A percentile compares a stretch with the other conserved stretches of the same genome.
phyloP scores from a whole-genome alignment of 129 eudicot species.

The sunflower (Helianthus annuus) region DNA sequence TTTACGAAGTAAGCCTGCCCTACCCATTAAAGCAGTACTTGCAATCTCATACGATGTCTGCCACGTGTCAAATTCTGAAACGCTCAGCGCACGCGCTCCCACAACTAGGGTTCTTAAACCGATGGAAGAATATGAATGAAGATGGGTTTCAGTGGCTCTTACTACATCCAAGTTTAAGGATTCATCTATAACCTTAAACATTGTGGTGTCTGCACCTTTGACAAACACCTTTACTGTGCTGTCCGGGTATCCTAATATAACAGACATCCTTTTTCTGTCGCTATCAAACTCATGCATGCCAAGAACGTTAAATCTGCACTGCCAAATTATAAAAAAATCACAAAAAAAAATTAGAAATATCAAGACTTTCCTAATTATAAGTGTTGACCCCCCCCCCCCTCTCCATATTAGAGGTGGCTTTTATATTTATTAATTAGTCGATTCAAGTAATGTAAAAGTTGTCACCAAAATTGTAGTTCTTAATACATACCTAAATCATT shows the following conservation, averaged over 20 bases:
- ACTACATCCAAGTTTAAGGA: slow-evolving; percentile 43
- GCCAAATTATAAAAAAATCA: slow-evolving; percentile 13
- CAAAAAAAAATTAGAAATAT: slow-evolving; percentile 14
- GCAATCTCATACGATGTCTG: slow-evolving; percentile 90
- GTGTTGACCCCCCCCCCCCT: background rate
- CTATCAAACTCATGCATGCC: slow-evolving; percentile 99
- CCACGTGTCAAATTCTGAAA: slow-evolving; percentile 80
- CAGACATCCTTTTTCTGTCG: slow-evolving; percentile 98
- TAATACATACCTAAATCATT: background rate
- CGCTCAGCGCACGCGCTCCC: slow-evolving; percentile 68
- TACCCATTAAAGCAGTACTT: slow-evolving; percentile 77
- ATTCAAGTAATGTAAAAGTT: background rate
- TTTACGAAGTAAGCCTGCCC: slow-evolving; percentile 81
- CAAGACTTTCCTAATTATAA: background rate
- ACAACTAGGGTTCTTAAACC: slow-evolving; percentile 94
- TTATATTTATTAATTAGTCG: background rate
- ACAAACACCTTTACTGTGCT: slow-evolving; percentile 76
- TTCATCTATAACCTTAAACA: slow-evolving; percentile 68
- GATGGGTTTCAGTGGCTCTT: slow-evolving; percentile 67
- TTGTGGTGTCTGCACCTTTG: slow-evolving; percentile 95
- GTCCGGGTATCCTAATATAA: slow-evolving; percentile 88
- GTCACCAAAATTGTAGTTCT: background rate
- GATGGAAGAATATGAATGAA: slow-evolving; percentile 69
- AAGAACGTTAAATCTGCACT: slow-evolving; percentile 80
- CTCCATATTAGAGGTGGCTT: background rate